Evolutionary conservation across 331 rosid species (phyloP).

Genomic region (Acacia concinna): DNA sequence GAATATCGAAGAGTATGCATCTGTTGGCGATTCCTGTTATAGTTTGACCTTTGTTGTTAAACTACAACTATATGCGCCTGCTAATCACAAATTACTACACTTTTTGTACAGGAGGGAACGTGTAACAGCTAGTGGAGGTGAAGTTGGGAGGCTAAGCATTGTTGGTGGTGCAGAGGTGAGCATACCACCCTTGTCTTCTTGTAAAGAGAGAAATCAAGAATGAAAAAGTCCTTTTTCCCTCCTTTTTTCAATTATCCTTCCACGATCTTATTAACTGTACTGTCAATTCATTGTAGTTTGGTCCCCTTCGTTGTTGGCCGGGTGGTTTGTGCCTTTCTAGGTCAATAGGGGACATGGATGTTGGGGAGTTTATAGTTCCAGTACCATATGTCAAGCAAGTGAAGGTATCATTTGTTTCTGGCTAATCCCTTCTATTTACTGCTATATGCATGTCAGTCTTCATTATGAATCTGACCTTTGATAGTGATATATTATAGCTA

Average conservation of each 20-base stretch:
- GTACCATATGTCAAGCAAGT: conserved; percentile 95
- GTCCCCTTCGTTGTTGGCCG: conserved; percentile 98
- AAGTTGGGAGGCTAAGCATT: conserved; percentile 94
- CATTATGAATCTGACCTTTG: conserved; percentile 30
- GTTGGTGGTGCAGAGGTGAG: conserved; percentile 89
- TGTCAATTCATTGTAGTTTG: conserved; percentile 60
- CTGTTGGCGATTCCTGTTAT: no score
- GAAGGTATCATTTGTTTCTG: conserved; percentile 54
- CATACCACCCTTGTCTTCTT: neutral
- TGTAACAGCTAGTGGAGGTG: conserved; percentile 95
- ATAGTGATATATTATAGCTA: conserved; percentile 46
- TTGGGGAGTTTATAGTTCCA: conserved; percentile 94
- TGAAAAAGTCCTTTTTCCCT: neutral
- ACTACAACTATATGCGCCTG: conserved; percentile 1
- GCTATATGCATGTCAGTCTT: conserved; percentile 19
- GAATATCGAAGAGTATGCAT: conserved; percentile 81
- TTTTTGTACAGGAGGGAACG: conserved; percentile 76
- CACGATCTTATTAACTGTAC: conserved; percentile 9
- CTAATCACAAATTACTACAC: conserved; percentile 9
- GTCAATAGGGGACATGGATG: conserved; percentile 97
- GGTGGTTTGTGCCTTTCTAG: conserved; percentile 98
- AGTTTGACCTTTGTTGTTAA: conserved; percentile 23
- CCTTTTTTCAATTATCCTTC: conserved; percentile 17
- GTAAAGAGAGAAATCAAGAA: conserved; percentile 1
- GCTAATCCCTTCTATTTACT: neutral